Evolutionary conservation across 2,329 filamentous ascomycete species (phyloP).

Genomic region (Triangularia verruculosa): DNA sequence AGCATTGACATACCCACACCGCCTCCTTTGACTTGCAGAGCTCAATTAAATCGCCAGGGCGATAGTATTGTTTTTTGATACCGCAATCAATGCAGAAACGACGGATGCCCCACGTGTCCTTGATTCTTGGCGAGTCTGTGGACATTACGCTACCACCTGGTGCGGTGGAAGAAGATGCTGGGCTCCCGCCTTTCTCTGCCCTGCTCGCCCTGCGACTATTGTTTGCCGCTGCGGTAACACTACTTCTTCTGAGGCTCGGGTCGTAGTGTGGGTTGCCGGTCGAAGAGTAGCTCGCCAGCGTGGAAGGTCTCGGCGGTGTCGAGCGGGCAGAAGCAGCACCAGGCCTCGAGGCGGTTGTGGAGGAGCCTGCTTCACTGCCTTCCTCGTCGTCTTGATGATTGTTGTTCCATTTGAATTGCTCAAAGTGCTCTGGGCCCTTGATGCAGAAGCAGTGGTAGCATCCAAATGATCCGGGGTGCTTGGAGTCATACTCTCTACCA

Average conservation of each 20-base stretch:
- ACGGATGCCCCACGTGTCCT: constrained; percentile 18
- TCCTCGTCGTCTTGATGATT: constrained; percentile 7
- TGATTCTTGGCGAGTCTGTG: constrained; percentile 16
- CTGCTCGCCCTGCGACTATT: neutral
- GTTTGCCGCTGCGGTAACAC: constrained; percentile 11
- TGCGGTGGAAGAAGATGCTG: neutral
- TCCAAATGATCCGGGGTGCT: constrained; percentile 15
- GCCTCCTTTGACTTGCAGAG: constrained; percentile 15
- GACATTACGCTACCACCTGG: neutral
- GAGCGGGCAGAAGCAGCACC: constrained; percentile 1
- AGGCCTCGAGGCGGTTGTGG: neutral
- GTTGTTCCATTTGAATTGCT: constrained; percentile 21
- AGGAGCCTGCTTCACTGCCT: neutral
- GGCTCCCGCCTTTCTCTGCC: neutral
- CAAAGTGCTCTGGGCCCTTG: constrained; percentile 21
- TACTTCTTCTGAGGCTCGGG: constrained; percentile 23
- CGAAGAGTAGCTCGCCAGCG: neutral
- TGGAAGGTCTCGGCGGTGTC: neutral
- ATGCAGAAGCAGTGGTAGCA: constrained; percentile 28
- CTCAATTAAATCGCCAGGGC: constrained; percentile 24
- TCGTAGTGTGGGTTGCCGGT: constrained; percentile 26
- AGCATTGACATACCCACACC: constrained; percentile 24
- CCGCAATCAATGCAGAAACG: constrained; percentile 29
- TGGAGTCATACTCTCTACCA: constrained; percentile 10
- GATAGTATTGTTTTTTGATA: constrained; percentile 21